Conservation (phyloP, 2,329 filamentous ascomycete species). For the Penicillium sp. region DNA sequence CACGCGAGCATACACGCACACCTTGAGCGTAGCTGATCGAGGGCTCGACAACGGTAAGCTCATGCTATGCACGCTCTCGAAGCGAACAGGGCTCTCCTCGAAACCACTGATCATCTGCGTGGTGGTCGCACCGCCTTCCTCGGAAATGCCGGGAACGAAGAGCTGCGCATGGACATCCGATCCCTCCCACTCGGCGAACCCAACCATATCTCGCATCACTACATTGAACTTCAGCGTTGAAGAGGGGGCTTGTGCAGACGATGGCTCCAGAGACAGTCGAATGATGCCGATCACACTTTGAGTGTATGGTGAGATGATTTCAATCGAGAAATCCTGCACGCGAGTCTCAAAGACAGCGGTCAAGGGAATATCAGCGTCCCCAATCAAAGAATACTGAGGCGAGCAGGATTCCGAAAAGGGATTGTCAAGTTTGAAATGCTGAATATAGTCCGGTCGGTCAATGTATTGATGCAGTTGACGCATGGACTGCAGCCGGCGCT, state of each 20-base stretch:
- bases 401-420: constrained; percentile 88
- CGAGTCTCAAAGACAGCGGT: constrained; percentile 89
- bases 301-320: constrained; percentile 88
- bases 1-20: constrained; percentile 86
- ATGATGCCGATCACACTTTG: constrained; percentile 85
- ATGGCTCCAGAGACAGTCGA: constrained; percentile 85
- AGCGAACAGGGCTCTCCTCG: constrained; percentile 84
- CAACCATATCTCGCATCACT: constrained; percentile 92
- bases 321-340: constrained; percentile 88
- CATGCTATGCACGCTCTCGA: constrained; percentile 98
- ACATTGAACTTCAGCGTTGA: constrained; percentile 97
- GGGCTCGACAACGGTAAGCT: constrained; percentile 77
- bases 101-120: constrained; percentile 93
- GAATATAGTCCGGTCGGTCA: constrained; percentile 87
- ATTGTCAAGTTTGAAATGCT: constrained; percentile 87
- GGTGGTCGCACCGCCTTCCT: constrained; percentile 85
- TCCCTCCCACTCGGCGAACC: constrained; percentile 91
- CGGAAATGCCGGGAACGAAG: constrained; percentile 87
- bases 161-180: constrained; percentile 93
- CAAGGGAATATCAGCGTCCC: constrained; percentile 87
- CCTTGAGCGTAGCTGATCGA: constrained; percentile 67
- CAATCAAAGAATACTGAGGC: constrained; percentile 85
- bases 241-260: constrained; percentile 82
- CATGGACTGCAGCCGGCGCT: constrained; percentile 83
- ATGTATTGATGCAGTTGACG: constrained; percentile 95